Conservation (phyloP, 805 yeast genomes). For the Starmerella stigmatis region DNA sequence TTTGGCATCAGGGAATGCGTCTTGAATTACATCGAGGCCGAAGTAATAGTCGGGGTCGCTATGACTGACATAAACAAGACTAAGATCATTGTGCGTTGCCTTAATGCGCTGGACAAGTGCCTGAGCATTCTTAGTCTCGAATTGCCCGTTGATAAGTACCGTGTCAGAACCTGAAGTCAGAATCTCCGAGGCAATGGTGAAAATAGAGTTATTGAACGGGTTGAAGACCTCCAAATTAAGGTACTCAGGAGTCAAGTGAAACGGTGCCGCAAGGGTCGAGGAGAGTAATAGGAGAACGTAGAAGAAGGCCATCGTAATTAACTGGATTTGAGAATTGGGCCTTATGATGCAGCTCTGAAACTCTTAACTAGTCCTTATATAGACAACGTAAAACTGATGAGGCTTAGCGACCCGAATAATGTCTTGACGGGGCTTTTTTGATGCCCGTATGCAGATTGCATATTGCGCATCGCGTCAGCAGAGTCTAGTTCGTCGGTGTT, state of each 20-base stretch:
- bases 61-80: not conserved
- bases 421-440: too few relatives aligned
- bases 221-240: constrained; percentile 1
- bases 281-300: not conserved
- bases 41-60: constrained; percentile 5
- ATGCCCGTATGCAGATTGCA: too few relatives aligned
- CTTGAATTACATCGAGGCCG: constrained; percentile 3
- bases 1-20: constrained; percentile 1
- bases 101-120: not conserved
- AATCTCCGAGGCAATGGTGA: not conserved
- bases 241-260: constrained; percentile 1
- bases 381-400: too few relatives aligned
- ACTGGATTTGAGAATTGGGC: not conserved
- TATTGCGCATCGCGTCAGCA: too few relatives aligned
- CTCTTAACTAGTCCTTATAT: too few relatives aligned
- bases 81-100: constrained; percentile 1
- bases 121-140: not conserved
- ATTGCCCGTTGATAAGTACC: not conserved
- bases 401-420: too few relatives aligned
- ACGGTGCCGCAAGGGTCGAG: not conserved
- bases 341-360: too few relatives aligned
- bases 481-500: too few relatives aligned
- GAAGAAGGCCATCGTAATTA: not conserved
- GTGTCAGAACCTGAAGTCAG: not conserved
- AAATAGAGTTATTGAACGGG: not conserved